Evolutionary conservation across 441 rosid genomes (phyloP).

Genomic region (Iberis amara): DNA sequence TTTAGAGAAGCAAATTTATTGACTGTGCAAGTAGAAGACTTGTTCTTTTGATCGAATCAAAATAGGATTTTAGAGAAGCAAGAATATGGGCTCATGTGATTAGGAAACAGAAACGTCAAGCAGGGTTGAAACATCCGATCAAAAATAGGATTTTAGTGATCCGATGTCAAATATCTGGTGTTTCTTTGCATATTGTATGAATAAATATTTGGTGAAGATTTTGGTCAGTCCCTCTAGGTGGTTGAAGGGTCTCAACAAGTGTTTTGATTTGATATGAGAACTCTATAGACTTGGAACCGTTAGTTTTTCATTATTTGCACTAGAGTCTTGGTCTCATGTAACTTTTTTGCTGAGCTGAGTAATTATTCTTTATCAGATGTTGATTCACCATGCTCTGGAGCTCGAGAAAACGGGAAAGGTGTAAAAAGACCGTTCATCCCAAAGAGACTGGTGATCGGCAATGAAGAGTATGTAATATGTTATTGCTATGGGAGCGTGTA

Average conservation of each 20-base stretch:
- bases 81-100: background rate
- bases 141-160: background rate
- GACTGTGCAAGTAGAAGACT: no score
- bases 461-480: conserved; percentile 40
- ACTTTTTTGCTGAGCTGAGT: conserved; percentile 10
- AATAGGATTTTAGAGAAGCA: no score
- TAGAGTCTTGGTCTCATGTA: background rate
- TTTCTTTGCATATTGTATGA: background rate
- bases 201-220: conserved; percentile 1
- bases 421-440: conserved; percentile 66
- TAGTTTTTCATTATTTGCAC: conserved; percentile 7
- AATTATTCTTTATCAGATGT: conserved; percentile 39
- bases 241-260: conserved; percentile 18
- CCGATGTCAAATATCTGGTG: background rate
- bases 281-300: conserved; percentile 2
- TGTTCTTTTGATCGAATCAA: no score
- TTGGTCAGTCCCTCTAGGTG: conserved; percentile 17
- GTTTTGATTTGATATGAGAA: conserved; percentile 6
- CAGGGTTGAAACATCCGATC: background rate
- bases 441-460: conserved; percentile 83
- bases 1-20: background rate
- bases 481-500: no score
- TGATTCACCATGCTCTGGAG: conserved; percentile 36
- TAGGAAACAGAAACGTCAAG: background rate
- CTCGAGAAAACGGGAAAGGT: conserved; percentile 28